Evolutionary conservation across 345 rosid genomes (phyloP), one percentile per base, ranked within the genome.

Genomic region (Brassica cretica): DNA sequence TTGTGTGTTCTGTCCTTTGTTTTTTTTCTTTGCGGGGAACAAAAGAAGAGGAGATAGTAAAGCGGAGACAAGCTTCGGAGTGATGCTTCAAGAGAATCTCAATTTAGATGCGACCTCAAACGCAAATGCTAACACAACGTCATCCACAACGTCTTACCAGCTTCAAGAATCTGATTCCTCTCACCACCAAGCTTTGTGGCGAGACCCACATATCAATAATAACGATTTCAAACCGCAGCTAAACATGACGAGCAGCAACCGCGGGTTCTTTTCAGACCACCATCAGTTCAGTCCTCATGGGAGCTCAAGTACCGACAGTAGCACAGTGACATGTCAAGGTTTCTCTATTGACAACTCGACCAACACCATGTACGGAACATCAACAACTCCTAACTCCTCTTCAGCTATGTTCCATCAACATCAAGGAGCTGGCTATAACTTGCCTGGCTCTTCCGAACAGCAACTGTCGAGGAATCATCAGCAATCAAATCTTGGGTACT

Each of bases 81-180:
- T 89, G 70, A 84, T 91, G 88, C 87, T 88, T 44, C 97, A 89
- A 81, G 98, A 89, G 78, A 88, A 82, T 82, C 80, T 87, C 81
- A 88, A 80, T 59, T 78, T 86, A 64, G 92, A 76, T 85, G 30
- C 76, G 60, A 81, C 81, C 53, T 83, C 82, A 68, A 81, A 80
- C 72, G 85, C 82, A 64, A 68, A 75, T 75, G 82, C 78, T 49
- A 69, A 71, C 53, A 77, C 76, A 21, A 74, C 78, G 51, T 70
- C 83, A 59, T 75, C 79, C 29, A 78, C 81, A 35, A 77, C 88
- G 1, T 74, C 89, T 41, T 70, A 80, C 44, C 83, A 79, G 71
- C 78, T 79, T 0, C 82, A 75, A 46, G 83, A 80, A 80, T 70
- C 83, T 70, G 83, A 75, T 80, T 80, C 83, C 10, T 80, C 76